Evolutionary conservation across 2,329 filamentous ascomycete species (phyloP), one percentile per base, ranked within the genome.

Genomic region (Pochonia chlamydosporia): DNA sequence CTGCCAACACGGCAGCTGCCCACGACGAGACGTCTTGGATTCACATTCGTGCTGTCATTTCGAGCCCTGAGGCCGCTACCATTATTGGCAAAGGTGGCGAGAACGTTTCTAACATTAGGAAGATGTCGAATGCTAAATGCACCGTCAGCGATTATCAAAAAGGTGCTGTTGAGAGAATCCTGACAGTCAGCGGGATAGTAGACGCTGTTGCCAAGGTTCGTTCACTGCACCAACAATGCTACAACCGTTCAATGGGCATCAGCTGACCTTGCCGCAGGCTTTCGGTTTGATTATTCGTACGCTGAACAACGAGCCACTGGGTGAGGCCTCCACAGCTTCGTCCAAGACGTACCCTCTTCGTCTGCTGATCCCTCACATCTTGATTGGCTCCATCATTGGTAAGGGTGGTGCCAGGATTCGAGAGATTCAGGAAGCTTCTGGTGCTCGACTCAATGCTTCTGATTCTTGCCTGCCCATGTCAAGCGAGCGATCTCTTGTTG

Each of bases 41-140:
- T 57, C 93, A 99, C 66, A 88, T 99, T 59, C 87, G 93, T 57
- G 89, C 93, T 47, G 91, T 96, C 60, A 99, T 99, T 60, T 95
- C 92, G 44, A 99, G 92, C 68, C 89, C 90, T 40, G 93, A 99
- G 70, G 93, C 93, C 56, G 93, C 93, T 33, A 99, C 93, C 42
- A 89, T 96, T 56, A 99, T 99, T 69, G 93, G 93, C 63, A 99
- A 99, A 73, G 92, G 91, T 54, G 93, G 93, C 64, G 93, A 99
- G 75, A 99, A 99, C 63, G 93, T 99, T 41, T 95, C 91, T 57
- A 89, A 95, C 71, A 97, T 99, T 63, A 84, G 93, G 57, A 89
- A 89, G 65, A 78, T 96, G 71, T 96, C 93, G 44, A 91, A 90
- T 59, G 93, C 93, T 56, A 97, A 97, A 73, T 99, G 93, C 75